Evolutionary conservation across 176 grass and related monocot species (phyloP), one percentile per base, ranked within the genome.

Genomic region (Lolium perenne): DNA sequence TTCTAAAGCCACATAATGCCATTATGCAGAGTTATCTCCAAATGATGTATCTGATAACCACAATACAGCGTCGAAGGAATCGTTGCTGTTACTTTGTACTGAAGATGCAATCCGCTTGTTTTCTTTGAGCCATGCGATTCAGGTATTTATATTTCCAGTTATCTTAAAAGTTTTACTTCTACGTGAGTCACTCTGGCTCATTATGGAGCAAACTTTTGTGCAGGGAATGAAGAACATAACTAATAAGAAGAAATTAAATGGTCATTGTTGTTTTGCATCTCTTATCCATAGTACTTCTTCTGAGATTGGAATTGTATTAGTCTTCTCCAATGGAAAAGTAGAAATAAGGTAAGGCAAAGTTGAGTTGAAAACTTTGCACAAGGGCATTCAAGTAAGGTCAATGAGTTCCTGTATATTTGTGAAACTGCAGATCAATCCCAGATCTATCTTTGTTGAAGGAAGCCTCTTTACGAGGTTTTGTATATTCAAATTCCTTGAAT

Each of bases 381-480:
- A 56, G 45, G 29, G 62, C 54, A 76, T 62, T 10, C 17, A 61
- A 81, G 54, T 80, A 38, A 57, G 13, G 8, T 86, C 9, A 38
- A 86, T 48, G 18, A 75, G 64, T 77, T 53, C 75, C 57, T 69
- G 13, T 43, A 3, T 79, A 51, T 43, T 68, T 72, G 64, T 88
- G 69, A 84, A 89, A 87, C 78, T 98, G 87, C 86, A 96, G 97
- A 86, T 94, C 97, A 20, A 82, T 95, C 59, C 90, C 94, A 82
- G 92, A 99, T 92, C 89, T 99, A 78, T 89, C 91, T 32, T 62
- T 96, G 76, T 86, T 99, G 85, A 96, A 96, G 81, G 87, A 99
- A 43, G 40, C 82, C 59, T 93, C 84, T 80, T 81, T 96, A 78
- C 70, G 76, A 87, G 90, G 94, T 62, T 94, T 96, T 86, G 82